phyloP scores from a whole-genome alignment of 805 yeast genomes.

The Metschnikowia matae region DNA sequence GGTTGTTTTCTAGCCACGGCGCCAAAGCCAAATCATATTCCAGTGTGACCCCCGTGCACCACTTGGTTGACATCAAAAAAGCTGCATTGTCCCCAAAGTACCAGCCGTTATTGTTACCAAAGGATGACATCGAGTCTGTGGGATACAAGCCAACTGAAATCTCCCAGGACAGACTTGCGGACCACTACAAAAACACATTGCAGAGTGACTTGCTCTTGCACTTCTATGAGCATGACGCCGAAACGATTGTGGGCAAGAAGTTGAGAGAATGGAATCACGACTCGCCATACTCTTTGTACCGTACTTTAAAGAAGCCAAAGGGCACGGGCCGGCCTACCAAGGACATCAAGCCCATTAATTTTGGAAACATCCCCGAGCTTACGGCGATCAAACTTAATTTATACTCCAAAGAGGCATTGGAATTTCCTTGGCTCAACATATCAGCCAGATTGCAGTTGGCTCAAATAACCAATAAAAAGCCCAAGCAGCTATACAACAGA shows the following conservation, averaged over 20 bases:
- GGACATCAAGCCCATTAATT: slow-evolving; percentile 63
- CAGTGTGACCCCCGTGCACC: slow-evolving; percentile 88
- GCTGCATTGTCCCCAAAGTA: slow-evolving; percentile 69
- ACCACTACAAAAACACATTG: slow-evolving; percentile 71
- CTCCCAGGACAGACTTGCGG: slow-evolving; percentile 74
- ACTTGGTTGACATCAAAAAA: slow-evolving; percentile 73
- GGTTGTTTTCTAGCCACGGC: slow-evolving; percentile 40
- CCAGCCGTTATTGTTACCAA: slow-evolving; percentile 60
- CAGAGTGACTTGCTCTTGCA: slow-evolving; percentile 75
- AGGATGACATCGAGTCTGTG: slow-evolving; percentile 75
- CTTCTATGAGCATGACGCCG: slow-evolving; percentile 64
- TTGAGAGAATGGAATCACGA: slow-evolving; percentile 80
- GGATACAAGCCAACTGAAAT: slow-evolving; percentile 70
- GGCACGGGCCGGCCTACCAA: slow-evolving; percentile 75
- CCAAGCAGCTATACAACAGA: slow-evolving; percentile 66
- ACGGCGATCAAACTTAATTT: slow-evolving; percentile 69
- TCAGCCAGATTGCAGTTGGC: slow-evolving; percentile 77
- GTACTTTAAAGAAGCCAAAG: slow-evolving; percentile 69
- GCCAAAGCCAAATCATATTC: slow-evolving; percentile 51
- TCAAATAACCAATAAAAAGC: slow-evolving; percentile 90
- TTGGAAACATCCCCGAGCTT: slow-evolving; percentile 68
- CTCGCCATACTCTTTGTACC: slow-evolving; percentile 84
- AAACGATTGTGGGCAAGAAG: slow-evolving; percentile 57
- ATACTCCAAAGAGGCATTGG: slow-evolving; percentile 68
- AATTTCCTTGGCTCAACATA: slow-evolving; percentile 66